Base-by-base conservation (phyloP, 2,329 filamentous ascomycete genomes). In the Tolypocladium cylindrosporum region DNA sequence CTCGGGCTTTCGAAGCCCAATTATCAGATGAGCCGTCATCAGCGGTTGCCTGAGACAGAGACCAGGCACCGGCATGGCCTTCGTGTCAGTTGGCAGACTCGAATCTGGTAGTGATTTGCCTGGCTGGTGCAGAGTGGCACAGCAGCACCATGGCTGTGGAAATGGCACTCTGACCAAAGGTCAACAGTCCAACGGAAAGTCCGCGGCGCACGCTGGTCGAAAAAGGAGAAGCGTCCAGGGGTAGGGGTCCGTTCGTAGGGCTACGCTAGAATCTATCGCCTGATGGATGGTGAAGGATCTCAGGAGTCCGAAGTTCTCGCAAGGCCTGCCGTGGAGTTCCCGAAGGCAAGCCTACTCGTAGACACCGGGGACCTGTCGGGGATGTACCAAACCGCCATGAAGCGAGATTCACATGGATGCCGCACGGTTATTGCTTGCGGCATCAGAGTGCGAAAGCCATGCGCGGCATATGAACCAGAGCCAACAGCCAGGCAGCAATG, bases 261-360 rank as follows among this genome's bases (percentile, higher is more conserved):
- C 51, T 55, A 56, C 58, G 57, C 55, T 57, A 55, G 39, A 39
- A 42, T 27, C 55, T 39, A 40, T 43, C n/a, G 21, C 39, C 40
- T 55, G 48, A 31, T 41, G 41, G 43, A 45, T 45, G 43, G 27
- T 45, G 43, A 55, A 57, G 57, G 57, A 58, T 58, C 39, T 41
- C 55, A 24, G 37, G 14, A 53, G 16, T 41, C 52, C 36, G 10
- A 37, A 37, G 36, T 40, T 54, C 52, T 9, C 21, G 36, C n/a
- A 40, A 37, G 13, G 24, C 24, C 8, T 31, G 24, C 14, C 43
- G 24, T 19, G 24, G 43, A 14, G 43, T 48, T 31, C 13, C 43
- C 43, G 24, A 31, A 48, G 14, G 43, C 43, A 48, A 27, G 24
- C 24, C 24, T 19, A 9, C 21, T 24, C 21, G 21, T 24, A 24